Conservation (phyloP, 2,329 filamentous ascomycete species). For the Lizonia empirigonia region DNA sequence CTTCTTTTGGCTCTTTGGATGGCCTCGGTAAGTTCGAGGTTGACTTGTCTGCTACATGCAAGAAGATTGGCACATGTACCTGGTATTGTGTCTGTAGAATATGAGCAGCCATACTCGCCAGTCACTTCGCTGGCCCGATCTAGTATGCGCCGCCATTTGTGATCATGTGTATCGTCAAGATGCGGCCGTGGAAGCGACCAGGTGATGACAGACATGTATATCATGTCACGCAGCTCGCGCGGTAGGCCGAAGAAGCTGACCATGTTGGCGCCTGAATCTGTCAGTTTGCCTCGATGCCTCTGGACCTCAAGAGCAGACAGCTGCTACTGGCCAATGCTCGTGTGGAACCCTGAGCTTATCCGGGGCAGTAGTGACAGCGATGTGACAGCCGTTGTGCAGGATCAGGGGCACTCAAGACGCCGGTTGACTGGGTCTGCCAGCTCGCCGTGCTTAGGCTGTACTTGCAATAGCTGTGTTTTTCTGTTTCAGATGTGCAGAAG, state of each 20-base stretch:
- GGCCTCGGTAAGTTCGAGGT: slow-evolving; percentile 36
- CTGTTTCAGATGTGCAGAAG: slow-evolving; percentile 12
- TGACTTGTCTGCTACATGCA: slow-evolving; percentile 35
- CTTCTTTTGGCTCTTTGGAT: slow-evolving; percentile 27
- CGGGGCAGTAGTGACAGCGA: slow-evolving; percentile 2
- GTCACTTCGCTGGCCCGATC: slow-evolving; percentile 21
- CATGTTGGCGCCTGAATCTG: background rate
- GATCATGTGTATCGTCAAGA: slow-evolving; percentile 23
- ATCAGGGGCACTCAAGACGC: background rate
- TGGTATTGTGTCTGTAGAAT: slow-evolving; percentile 29
- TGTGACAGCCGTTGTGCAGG: slow-evolving; percentile 11
- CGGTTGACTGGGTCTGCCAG: background rate
- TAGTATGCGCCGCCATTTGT: slow-evolving; percentile 24
- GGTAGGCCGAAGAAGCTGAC: slow-evolving; percentile 34
- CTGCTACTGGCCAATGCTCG: background rate
- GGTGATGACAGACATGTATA: slow-evolving; percentile 39
- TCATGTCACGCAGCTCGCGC: slow-evolving; percentile 43
- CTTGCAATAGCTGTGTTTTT: background rate
- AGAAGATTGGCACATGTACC: slow-evolving; percentile 41
- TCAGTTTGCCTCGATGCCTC: background rate
- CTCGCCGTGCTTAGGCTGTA: slow-evolving; percentile 5
- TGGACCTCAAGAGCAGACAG: background rate
- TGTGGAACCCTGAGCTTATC: background rate
- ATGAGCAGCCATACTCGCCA: slow-evolving; percentile 35
- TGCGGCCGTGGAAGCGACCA: slow-evolving; percentile 28